Conservation (phyloP, 768 basidiomycete species). For the Collybiopsis luxurians region DNA sequence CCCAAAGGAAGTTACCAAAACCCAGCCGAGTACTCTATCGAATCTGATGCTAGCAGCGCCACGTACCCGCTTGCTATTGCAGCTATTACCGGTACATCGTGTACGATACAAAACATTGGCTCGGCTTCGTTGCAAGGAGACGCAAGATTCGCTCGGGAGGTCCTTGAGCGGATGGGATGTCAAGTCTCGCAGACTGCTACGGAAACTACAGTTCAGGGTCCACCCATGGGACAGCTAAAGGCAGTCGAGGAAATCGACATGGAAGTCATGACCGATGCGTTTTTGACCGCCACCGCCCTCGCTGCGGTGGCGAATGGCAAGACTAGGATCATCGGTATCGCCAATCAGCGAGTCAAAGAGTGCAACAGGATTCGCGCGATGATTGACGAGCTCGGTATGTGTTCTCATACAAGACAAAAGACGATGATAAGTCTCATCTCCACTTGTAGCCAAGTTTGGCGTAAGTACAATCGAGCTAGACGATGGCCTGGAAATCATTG, state of each 20-base stretch:
- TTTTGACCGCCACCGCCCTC: conserved; percentile 90
- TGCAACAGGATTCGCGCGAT: conserved; percentile 96
- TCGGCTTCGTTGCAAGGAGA: conserved; percentile 93
- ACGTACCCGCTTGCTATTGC: conserved; percentile 98
- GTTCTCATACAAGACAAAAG: neutral
- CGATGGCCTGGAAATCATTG: conserved; percentile 90
- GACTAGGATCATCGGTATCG: conserved; percentile 89
- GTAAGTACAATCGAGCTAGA: conserved; percentile 89
- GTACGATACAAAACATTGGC: conserved; percentile 92
- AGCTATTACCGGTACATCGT: conserved; percentile 94
- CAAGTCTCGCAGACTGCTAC: conserved; percentile 81
- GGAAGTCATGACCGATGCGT: conserved; percentile 99
- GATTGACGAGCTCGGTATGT: conserved; percentile 89
- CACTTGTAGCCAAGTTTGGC: conserved; percentile 80
- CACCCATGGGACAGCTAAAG: conserved; percentile 75
- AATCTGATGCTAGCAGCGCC: conserved; percentile 92
- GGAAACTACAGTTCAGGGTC: conserved; percentile 91
- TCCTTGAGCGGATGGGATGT: conserved; percentile 95
- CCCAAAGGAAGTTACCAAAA: conserved; percentile 77
- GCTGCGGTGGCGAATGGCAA: conserved; percentile 77
- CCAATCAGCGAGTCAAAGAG: conserved; percentile 98
- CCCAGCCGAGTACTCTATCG: conserved; percentile 83
- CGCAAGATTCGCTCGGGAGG: conserved; percentile 90
- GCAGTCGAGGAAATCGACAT: conserved; percentile 90
- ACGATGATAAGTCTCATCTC: conserved; percentile 6